Evolutionary conservation across 495 filamentous ascomycete genomes (phyloP), one percentile per base, ranked within the genome.

Genomic region (Cercophora sp.): DNA sequence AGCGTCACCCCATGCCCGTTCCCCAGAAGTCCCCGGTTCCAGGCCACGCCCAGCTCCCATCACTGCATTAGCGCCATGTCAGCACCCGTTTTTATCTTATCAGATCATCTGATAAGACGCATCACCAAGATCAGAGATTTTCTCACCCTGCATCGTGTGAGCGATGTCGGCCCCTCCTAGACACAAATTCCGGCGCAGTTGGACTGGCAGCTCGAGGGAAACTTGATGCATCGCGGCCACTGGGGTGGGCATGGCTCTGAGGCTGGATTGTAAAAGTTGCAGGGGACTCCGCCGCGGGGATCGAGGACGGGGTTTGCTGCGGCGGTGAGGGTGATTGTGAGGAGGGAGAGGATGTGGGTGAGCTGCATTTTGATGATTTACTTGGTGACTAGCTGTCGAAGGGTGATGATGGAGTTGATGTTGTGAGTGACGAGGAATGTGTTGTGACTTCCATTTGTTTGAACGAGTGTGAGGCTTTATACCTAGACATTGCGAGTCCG

Each of bases 181-280:
- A 43, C 40, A 23, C 40, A 43, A 25, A 43, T 43, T 13, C 40
- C 40, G 18, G 40, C 40, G 40, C 40, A 43, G 40, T 43, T 43
- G 9, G 40, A 43, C 8, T 43, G 22, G 40, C 40, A 43, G 40
- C 40, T 43, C 3, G 40, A 43, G 40, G 40, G 40, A 23, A 43
- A 43, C 40, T 43, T 43, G 40, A 43, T 43, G 22, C 40, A 43
- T 6, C 1, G 8, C 40, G 40, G 40, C 40, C 40, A 43, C 40
- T 43, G 22, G 3, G 40, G 40, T 25, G 40, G 40, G 40, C 40
- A 43, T 3, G 40, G 22, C 1, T 43, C 40, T 9, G 40, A 43
- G 40, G 40, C 29, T 32, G 29, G 29, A 13, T 32, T 32, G 29
- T 32, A 32, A 13, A 32, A n/a, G 15, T n/a, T 13, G 40, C 40